phyloP scores from a whole-genome alignment of 1,284 basidiomycete genomes.

The Heliocybe sulcata region DNA sequence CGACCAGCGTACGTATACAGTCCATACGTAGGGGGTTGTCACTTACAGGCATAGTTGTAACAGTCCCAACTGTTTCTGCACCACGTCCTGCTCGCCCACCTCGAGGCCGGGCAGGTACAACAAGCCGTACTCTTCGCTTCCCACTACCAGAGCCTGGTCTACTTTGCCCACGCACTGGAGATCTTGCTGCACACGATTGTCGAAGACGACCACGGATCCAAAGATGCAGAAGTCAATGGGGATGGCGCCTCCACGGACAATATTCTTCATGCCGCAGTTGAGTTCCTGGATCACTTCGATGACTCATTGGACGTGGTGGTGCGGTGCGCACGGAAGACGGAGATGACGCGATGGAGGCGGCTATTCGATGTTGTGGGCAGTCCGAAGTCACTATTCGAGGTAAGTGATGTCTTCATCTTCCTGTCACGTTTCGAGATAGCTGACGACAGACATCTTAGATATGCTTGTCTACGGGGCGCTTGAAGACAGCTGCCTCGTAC shows the following conservation, averaged over 20 bases:
- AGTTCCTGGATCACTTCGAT: constrained; percentile 94
- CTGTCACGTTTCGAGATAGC: background rate
- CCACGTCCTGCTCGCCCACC: constrained; percentile 82
- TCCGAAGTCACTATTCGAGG: constrained; percentile 89
- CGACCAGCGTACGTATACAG: constrained; percentile 67
- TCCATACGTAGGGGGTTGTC: background rate
- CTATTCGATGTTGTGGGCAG: constrained; percentile 89
- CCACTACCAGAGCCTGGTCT: constrained; percentile 85
- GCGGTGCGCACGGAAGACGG: constrained; percentile 94
- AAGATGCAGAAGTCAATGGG: constrained; percentile 3
- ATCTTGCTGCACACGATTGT: constrained; percentile 91
- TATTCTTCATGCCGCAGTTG: constrained; percentile 67
- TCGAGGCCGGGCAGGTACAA: constrained; percentile 62
- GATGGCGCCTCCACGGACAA: constrained; percentile 18
- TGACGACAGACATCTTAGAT: constrained; percentile 36
- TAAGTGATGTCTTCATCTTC: constrained; percentile 20
- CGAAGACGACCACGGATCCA: constrained; percentile 63
- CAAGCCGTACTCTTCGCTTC: constrained; percentile 85
- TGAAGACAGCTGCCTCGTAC: constrained; percentile 91
- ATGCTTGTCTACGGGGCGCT: constrained; percentile 68
- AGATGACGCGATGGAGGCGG: constrained; percentile 85
- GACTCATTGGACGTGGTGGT: constrained; percentile 90
- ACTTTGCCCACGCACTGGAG: constrained; percentile 92
- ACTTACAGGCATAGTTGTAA: background rate
- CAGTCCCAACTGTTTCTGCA: constrained; percentile 94